Percentiles rank a stretch among this genome's conserved stretches.
Evolutionary conservation across 768 basidiomycete species (phyloP).

Genomic region (Scleroderma bovista): DNA sequence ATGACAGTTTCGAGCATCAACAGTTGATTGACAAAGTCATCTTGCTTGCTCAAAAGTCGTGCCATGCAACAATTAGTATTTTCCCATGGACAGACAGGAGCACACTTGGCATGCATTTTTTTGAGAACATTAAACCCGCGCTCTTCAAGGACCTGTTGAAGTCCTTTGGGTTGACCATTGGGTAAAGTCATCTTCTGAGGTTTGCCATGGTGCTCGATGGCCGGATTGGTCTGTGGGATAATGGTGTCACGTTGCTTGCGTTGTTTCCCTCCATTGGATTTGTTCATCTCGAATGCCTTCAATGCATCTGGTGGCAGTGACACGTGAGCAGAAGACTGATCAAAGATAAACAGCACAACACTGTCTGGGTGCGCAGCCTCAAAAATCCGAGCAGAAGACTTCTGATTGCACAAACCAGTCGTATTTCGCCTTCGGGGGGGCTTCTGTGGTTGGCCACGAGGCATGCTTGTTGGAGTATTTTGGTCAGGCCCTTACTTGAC

Average conservation of each 20-base stretch:
- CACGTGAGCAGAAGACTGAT: slow-evolving; percentile 8
- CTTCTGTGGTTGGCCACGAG: too few relatives aligned
- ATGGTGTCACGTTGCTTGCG: slow-evolving; percentile 12
- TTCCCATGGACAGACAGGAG: slow-evolving; percentile 17
- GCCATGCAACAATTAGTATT: slow-evolving; percentile 22
- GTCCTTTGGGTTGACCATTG: slow-evolving; percentile 18
- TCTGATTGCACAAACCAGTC: too few relatives aligned
- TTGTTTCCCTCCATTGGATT: slow-evolving; percentile 17
- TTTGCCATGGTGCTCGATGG: slow-evolving; percentile 1
- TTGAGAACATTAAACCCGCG: slow-evolving; percentile 33
- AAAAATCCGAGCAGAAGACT: too few relatives aligned
- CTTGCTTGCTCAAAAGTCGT: slow-evolving; percentile 21
- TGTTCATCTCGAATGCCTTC: slow-evolving; percentile 23
- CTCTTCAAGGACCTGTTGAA: slow-evolving; percentile 21
- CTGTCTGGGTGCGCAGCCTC: too few relatives aligned
- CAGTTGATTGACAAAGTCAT: slow-evolving; percentile 21
- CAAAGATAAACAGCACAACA: slow-evolving; percentile 10
- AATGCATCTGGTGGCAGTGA: slow-evolving; percentile 15
- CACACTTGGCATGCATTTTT: slow-evolving; percentile 30
- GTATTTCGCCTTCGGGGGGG: too few relatives aligned
- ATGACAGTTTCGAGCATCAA: slow-evolving; percentile 21
- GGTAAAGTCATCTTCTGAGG: slow-evolving; percentile 31
- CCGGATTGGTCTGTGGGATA: slow-evolving; percentile 16
- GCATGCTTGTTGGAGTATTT: too few relatives aligned
- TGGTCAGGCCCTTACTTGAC: too few relatives aligned